Evolutionary conservation across 305 asterid species (phyloP).

Genomic region (Fraxinus sp.): DNA sequence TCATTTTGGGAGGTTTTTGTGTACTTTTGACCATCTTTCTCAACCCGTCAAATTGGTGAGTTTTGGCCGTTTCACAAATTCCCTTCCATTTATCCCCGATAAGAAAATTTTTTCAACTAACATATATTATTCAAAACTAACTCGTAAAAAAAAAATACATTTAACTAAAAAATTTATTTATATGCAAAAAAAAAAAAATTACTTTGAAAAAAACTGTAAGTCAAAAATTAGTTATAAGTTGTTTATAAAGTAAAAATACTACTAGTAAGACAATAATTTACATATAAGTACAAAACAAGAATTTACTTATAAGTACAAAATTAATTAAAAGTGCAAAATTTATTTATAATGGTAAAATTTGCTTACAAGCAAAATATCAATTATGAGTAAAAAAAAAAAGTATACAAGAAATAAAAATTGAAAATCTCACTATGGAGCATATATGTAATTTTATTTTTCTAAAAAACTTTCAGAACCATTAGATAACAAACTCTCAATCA

Average conservation of each 20-base stretch:
- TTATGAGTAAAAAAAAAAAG: too few species aligned
- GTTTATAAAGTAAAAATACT: too few species aligned
- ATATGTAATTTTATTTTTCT: background rate
- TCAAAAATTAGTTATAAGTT: background rate
- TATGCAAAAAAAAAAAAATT: background rate
- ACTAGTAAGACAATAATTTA: too few species aligned
- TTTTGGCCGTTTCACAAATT: background rate
- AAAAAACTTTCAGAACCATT: background rate
- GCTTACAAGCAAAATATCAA: too few species aligned
- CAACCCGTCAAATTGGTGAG: background rate
- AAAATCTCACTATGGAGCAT: too few species aligned
- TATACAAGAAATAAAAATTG: too few species aligned
- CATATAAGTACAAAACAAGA: too few species aligned
- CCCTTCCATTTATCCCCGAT: background rate
- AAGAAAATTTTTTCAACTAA: background rate
- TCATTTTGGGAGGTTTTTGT: background rate
- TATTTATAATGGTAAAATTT: too few species aligned
- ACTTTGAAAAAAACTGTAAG: background rate
- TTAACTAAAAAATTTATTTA: too few species aligned
- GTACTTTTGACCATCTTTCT: background rate
- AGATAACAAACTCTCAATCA: background rate
- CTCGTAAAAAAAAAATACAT: background rate
- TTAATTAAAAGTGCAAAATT: background rate
- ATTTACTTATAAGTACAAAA: background rate
- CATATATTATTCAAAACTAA: background rate